Conservation (phyloP, 202 grass and related monocot species). For the Schoenoplectus tabernaemontani region DNA sequence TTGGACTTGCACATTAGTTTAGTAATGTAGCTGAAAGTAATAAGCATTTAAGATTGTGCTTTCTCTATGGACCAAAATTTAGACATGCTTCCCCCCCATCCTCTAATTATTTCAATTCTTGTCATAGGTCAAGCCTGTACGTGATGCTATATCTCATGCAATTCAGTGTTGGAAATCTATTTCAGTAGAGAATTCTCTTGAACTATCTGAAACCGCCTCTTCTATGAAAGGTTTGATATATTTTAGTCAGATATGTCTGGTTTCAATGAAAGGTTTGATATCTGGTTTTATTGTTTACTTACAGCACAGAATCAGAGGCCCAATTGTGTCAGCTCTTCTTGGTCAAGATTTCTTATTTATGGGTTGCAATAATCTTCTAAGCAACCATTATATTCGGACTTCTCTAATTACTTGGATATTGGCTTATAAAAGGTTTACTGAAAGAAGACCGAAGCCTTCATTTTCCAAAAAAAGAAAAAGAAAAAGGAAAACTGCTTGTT, state of each 20-base stretch:
- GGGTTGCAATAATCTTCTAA: not conserved
- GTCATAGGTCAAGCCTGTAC: slow-evolving; percentile 84
- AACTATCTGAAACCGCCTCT: slow-evolving; percentile 69
- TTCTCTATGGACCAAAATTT: not conserved
- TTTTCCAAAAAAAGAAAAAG: not conserved
- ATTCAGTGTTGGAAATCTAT: slow-evolving; percentile 79
- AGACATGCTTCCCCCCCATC: not conserved
- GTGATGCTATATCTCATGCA: slow-evolving; percentile 56
- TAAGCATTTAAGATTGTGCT: not conserved
- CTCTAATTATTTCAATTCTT: slow-evolving; percentile 9
- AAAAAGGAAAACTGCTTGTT: not conserved
- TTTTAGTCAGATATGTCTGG: not conserved
- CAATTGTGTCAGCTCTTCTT: slow-evolving; percentile 6
- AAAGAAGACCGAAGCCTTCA: not conserved
- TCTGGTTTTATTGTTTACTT: not conserved
- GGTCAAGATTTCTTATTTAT: not conserved
- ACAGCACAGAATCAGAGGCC: not conserved
- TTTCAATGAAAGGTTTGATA: not conserved
- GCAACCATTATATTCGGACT: not conserved
- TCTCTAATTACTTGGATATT: not conserved
- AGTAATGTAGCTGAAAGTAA: not conserved
- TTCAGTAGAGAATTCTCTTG: slow-evolving; percentile 49
- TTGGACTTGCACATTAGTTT: not conserved
- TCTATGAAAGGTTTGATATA: slow-evolving; percentile 57
- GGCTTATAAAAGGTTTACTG: not conserved